Evolutionary conservation across 2,329 filamentous ascomycete genomes (phyloP).

Genomic region (Claviceps spartinae): DNA sequence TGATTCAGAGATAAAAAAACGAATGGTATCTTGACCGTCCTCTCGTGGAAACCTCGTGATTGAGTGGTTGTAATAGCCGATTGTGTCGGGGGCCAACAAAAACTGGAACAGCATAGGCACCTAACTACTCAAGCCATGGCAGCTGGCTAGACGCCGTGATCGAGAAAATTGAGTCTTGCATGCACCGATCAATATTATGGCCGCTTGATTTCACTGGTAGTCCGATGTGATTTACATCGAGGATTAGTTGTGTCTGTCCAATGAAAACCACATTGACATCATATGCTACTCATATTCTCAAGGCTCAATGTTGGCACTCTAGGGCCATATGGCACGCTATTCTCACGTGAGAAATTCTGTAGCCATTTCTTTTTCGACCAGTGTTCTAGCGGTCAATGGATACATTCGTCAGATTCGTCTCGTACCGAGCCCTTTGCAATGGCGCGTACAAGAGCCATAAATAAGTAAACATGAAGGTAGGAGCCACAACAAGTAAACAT

Average conservation of each 20-base stretch:
- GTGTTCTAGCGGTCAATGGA: background rate
- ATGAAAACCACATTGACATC: background rate
- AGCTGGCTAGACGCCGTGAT: no score
- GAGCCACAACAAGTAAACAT: background rate
- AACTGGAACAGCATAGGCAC: background rate
- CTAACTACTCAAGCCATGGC: background rate
- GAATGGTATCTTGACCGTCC: no score
- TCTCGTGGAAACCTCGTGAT: no score
- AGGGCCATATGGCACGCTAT: background rate
- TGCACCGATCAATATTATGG: background rate
- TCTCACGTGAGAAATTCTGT: background rate
- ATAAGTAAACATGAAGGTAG: background rate
- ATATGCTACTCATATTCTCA: background rate
- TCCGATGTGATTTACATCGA: background rate
- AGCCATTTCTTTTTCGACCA: no score
- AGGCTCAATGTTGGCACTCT: background rate
- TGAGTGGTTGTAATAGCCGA: no score
- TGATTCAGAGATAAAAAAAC: no score
- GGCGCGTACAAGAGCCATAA: background rate
- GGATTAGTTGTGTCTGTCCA: background rate
- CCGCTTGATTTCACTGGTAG: background rate
- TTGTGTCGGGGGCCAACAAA: no score
- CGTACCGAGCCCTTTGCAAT: background rate
- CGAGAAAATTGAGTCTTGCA: background rate
- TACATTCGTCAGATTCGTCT: background rate